Evolutionary conservation across 495 filamentous ascomycete genomes (phyloP).

Genomic region (Xylaria intraflava): DNA sequence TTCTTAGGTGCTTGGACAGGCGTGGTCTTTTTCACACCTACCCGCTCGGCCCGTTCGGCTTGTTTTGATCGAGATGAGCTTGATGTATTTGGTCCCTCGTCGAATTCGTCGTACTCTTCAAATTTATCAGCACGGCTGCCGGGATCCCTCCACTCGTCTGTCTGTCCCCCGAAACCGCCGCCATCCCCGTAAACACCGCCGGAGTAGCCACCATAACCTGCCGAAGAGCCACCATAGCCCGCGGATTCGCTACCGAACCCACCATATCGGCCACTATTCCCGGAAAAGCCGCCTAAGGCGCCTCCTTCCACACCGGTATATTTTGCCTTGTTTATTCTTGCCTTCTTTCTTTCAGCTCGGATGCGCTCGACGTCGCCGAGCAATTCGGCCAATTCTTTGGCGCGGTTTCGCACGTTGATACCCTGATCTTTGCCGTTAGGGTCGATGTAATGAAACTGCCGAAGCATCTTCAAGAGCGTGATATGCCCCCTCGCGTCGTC

Average conservation of each 20-base stretch:
- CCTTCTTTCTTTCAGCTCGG: constrained; percentile 89
- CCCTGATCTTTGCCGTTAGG: constrained; percentile 96
- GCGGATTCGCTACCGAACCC: constrained; percentile 75
- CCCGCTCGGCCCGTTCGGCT: constrained; percentile 27
- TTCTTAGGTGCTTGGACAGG: constrained; percentile 58
- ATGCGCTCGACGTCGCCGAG: constrained; percentile 92
- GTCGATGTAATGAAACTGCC: constrained; percentile 97
- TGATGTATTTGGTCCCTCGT: constrained; percentile 59
- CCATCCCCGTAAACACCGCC: constrained; percentile 91
- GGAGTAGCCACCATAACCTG: constrained; percentile 74
- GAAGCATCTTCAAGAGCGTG: constrained; percentile 93
- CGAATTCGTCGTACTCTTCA: constrained; percentile 95
- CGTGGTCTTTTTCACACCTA: constrained; percentile 48
- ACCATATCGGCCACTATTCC: constrained; percentile 58
- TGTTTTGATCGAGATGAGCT: constrained; percentile 40
- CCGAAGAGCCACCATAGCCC: constrained; percentile 54
- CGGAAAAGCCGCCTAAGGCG: constrained; percentile 48
- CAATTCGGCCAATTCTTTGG: constrained; percentile 90
- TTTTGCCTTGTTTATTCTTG: constrained; percentile 80
- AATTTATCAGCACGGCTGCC: constrained; percentile 63
- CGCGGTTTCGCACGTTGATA: constrained; percentile 92
- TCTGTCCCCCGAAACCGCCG: constrained; percentile 71
- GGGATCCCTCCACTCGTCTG: constrained; percentile 56
- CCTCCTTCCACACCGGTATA: constrained; percentile 92
- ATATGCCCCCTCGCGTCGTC: constrained; percentile 95